These are phyloP conservation scores for Cicer yamashitae DNA, from an alignment of 306 rosid genomes.

Conservation along the genomic window DNA sequence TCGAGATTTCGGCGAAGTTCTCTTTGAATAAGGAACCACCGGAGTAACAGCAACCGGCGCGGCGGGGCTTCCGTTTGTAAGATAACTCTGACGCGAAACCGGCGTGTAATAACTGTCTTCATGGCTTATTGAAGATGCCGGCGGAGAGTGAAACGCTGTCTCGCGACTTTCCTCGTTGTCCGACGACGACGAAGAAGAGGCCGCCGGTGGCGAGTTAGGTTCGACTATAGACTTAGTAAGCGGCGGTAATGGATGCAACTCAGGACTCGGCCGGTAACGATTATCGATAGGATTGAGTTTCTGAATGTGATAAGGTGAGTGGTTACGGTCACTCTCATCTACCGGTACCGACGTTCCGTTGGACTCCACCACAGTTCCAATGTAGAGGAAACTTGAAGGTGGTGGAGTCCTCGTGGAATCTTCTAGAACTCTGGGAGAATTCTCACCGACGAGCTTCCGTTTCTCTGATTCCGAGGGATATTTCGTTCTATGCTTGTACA, in stretches of 20 bases:
- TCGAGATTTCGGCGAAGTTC: slow-evolving; percentile 87
- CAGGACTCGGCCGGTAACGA: slow-evolving; percentile 90
- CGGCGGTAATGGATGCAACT: slow-evolving; percentile 87
- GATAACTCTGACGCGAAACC: slow-evolving; percentile 60
- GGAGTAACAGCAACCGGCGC: slow-evolving; percentile 20
- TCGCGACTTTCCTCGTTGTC: slow-evolving; percentile 66
- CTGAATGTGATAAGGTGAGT: slow-evolving; percentile 54
- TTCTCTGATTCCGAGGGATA: slow-evolving; percentile 48
- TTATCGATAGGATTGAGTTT: slow-evolving; percentile 58
- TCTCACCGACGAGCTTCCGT: slow-evolving; percentile 58
- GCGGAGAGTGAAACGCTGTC: slow-evolving; percentile 77
- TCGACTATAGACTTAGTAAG: slow-evolving; percentile 49
- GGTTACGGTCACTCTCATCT: slow-evolving; percentile 35
- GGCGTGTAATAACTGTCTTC: slow-evolving; percentile 73
- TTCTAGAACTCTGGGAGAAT: slow-evolving; percentile 49
- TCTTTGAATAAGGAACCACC: slow-evolving; percentile 66
- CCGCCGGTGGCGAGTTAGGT: slow-evolving; percentile 58
- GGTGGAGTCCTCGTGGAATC: slow-evolving; percentile 59
- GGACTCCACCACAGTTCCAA: slow-evolving; percentile 91
- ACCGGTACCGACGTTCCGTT: slow-evolving; percentile 49
- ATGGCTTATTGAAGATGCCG: slow-evolving; percentile 60
- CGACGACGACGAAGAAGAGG: slow-evolving; percentile 44
- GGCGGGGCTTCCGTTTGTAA: slow-evolving; percentile 48
- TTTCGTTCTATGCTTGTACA: slow-evolving; percentile 71
- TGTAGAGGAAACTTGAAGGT: slow-evolving; percentile 70